phyloP scores from a whole-genome alignment of 2,329 filamentous ascomycete genomes.

The Sporothrix dimorphospora region DNA sequence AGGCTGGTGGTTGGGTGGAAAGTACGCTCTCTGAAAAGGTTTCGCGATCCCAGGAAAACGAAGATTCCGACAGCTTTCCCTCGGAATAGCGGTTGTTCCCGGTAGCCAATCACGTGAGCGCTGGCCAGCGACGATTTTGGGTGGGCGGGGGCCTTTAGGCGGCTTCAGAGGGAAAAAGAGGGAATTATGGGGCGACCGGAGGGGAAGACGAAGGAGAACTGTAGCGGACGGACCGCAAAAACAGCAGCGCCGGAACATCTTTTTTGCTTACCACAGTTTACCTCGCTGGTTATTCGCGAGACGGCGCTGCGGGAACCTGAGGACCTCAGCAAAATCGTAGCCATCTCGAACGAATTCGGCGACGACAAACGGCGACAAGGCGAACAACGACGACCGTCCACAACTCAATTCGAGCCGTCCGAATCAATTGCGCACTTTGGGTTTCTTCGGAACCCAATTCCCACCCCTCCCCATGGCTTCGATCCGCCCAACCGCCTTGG shows the following conservation, averaged over 20 bases:
- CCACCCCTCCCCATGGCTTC: conserved; percentile 59
- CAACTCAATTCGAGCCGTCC: not conserved
- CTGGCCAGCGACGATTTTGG: not conserved
- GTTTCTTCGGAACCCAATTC: not conserved
- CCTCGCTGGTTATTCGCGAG: conserved; percentile 33
- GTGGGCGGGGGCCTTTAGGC: not conserved
- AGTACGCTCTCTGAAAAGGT: conserved; percentile 25
- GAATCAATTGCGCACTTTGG: not conserved
- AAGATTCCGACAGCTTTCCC: conserved; percentile 33
- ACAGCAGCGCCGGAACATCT: conserved; percentile 30
- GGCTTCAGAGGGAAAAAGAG: not conserved
- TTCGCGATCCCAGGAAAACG: conserved; percentile 30
- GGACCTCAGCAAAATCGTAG: conserved; percentile 18
- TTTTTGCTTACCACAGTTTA: conserved; percentile 33
- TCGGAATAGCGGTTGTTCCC: conserved; percentile 43
- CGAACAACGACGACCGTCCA: not conserved
- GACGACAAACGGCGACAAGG: not conserved
- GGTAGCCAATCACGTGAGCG: conserved; percentile 36
- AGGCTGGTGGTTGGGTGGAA: conserved; percentile 17
- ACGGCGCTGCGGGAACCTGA: conserved; percentile 19
- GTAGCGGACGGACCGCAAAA: conserved; percentile 26
- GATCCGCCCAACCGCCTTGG: conserved; percentile 59
- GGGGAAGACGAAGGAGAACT: not conserved
- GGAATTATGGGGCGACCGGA: not conserved
- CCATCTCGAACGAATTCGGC: conserved; percentile 17